Base-by-base conservation (phyloP, 768 basidiomycete species). In the Porpolomopsis calyptriformis region DNA sequence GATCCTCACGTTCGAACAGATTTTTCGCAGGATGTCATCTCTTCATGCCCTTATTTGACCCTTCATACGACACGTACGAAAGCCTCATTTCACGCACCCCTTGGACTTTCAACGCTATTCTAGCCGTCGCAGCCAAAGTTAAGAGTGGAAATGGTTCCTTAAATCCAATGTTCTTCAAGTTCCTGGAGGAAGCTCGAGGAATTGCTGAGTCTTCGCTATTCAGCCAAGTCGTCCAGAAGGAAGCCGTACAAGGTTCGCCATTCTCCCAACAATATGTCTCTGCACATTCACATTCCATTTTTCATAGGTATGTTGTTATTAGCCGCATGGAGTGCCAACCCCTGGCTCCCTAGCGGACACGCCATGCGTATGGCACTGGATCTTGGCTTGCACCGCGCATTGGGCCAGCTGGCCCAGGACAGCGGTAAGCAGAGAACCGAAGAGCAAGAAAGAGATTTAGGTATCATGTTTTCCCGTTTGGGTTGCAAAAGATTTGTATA, bases 1-100 rank as follows among this genome's bases (percentile, higher is more conserved):
- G 48, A 50, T 31, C 46, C 51, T 47, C 49, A 60, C 55, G 59
- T 55, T 54, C 54, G 59, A 58, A 50, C 70, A 91, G 88, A 58
- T 97, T 94, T 73, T 94, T 94, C 70, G 82, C 86, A 48, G 92
- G 92, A 40, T 96, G 91, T 66, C 87, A 96, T 69, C 76, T 92
- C 60, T 97, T 96, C 72, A 90, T 96, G 53, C 92, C 93, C 39
- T 73, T 96, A 51, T 96, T 93, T 70, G 91, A 96, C 66, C 85
- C 88, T 25, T 68, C 71, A 49, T 94, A 91, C 65, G 93, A 97
- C 71, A 89, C 88, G 12, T 93, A 87, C 67, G 92, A 94, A 61
- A 80, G 81, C 53, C 72, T 93, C 55, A 84, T 83, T 71, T 89
- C 90, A 62, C 82, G 93, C 54, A 87, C 86, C 4, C 93, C 93